phyloP scores from a whole-genome alignment of 75 land plant species.

The Pseudotsuga menziesii region DNA sequence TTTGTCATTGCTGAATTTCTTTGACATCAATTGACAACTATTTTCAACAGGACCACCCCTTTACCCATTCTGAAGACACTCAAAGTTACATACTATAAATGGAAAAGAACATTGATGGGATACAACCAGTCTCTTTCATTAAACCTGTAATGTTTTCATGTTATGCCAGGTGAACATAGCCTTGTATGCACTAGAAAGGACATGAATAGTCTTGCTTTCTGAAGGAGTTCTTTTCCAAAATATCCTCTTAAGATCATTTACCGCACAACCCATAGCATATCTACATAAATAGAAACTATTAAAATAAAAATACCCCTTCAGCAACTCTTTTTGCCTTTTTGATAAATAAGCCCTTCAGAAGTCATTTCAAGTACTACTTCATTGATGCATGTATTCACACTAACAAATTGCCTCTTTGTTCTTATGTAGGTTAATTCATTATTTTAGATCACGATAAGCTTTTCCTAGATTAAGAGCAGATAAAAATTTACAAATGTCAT shows the following conservation, averaged over 20 bases:
- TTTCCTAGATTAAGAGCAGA: background rate
- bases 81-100: background rate
- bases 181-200: slow-evolving; percentile 94
- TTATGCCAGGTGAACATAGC: slow-evolving; percentile 94
- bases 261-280: slow-evolving; percentile 87
- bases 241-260: slow-evolving; percentile 59
- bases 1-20: too few relatives aligned
- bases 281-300: slow-evolving; percentile 33
- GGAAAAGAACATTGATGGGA: background rate
- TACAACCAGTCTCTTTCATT: background rate
- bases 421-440: background rate
- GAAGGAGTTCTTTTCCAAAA: slow-evolving; percentile 66
- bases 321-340: background rate
- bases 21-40: too few relatives aligned
- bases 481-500: background rate
- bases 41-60: background rate
- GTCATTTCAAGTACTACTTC: background rate
- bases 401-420: background rate
- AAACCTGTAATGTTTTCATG: slow-evolving; percentile 84
- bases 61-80: background rate
- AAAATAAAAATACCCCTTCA: background rate
- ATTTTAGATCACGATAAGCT: background rate
- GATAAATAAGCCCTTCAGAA: background rate
- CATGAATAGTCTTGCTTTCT: slow-evolving; percentile 72
- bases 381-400: background rate